phyloP scores from a whole-genome alignment of 1,284 basidiomycete species.

The Moesziomyces antarcticus region DNA sequence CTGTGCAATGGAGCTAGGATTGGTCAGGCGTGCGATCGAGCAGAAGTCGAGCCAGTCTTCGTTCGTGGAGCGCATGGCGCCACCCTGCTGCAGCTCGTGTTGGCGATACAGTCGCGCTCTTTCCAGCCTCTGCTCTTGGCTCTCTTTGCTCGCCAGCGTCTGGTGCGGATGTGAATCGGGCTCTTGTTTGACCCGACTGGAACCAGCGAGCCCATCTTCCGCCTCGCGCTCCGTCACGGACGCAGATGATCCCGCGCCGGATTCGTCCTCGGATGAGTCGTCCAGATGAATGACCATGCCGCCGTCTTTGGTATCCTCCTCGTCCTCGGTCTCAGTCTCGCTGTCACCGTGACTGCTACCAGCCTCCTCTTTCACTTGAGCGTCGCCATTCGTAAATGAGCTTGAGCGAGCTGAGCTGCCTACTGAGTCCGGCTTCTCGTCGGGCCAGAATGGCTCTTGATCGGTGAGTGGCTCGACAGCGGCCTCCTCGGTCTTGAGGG shows the following conservation, averaged over 20 bases:
- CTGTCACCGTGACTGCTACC: conserved; percentile 11
- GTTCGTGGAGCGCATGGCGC: conserved; percentile 19
- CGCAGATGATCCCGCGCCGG: background rate
- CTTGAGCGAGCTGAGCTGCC: conserved; percentile 1
- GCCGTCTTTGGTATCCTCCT: conserved; percentile 17
- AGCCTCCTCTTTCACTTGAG: conserved; percentile 13
- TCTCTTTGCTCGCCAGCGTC: conserved; percentile 37
- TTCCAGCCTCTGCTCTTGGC: conserved; percentile 30
- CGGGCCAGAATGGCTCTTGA: conserved; percentile 9
- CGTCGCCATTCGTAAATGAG: background rate
- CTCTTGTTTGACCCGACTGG: conserved; percentile 18
- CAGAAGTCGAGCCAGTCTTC: conserved; percentile 47
- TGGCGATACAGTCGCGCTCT: conserved; percentile 35
- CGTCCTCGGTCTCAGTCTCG: conserved; percentile 32
- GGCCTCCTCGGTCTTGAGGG: conserved; percentile 10
- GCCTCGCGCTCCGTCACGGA: background rate
- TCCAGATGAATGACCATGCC: conserved; percentile 29
- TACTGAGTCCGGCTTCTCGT: background rate
- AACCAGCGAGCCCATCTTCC: background rate
- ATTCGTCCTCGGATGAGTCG: conserved; percentile 21
- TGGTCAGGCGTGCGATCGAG: conserved; percentile 11
- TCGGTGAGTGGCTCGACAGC: background rate
- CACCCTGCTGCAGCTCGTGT: conserved; percentile 39
- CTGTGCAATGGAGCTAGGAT: conserved; percentile 6
- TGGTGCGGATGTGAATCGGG: conserved; percentile 10